Base-by-base conservation (phyloP, 2,329 filamentous ascomycete genomes). In the Phialemoniopsis sp. region DNA sequence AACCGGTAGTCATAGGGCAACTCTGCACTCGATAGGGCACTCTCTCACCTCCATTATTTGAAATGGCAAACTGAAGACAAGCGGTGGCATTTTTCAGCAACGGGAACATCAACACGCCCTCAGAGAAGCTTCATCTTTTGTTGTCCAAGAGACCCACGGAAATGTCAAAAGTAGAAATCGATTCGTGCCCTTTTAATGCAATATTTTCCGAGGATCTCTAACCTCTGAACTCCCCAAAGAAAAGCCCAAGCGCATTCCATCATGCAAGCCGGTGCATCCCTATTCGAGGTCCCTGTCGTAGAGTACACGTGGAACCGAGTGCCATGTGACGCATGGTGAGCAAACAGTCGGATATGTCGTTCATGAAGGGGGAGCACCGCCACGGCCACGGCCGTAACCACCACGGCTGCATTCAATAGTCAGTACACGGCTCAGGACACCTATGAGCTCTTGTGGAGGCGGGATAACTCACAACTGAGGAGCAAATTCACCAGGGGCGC, bases 401-500 rank as follows among this genome's bases (percentile, higher is more conserved):
- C 87, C 85, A 78, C 87, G 87, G 85, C 80, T 83, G 54, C 53
- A 40, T 45, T 17, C 39, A 38, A 35, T 16, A 13, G 59, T 72
- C 59, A 71, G 63, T 51, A 58, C 46, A 37, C 46, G 43, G 40
- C 29, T 31, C 13, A 34, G 17, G 10, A 17, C 32, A n/a, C 15
- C 18, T 39, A 15, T 33, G n/a, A 16, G 39, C 14, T 34, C 17
- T 13, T 19, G 28, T 40, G 12, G 15, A 14, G 10, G 18, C 14
- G 14, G 32, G 16, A 32, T 34, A 40, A 45, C 79, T 81, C 72
- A 85, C 83, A 95, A 95, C 69, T 85, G 82, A 66, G 89, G 89
- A 73, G 85, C 84, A 70, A 93, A 95, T 72, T 89, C 87, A 73
- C 87, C 87, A 62, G 89, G 87, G 66, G 89, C 87, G 78, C 84